Evolutionary conservation across 2,329 filamentous ascomycete genomes (phyloP).

Genomic region (Aureobasidium sp.): DNA sequence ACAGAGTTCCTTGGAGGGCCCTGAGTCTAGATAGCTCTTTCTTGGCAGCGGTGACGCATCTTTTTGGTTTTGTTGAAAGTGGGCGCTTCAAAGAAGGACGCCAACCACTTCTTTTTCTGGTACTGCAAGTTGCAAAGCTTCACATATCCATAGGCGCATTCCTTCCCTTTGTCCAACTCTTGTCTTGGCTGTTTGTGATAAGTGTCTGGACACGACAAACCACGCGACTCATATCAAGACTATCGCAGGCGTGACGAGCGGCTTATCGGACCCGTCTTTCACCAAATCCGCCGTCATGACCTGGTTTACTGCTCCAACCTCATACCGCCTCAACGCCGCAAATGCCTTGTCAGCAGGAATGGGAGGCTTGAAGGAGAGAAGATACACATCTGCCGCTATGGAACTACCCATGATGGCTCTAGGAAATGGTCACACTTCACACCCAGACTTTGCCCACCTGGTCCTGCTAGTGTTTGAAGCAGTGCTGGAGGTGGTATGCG

Average conservation of each 20-base stretch:
- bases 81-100: neutral
- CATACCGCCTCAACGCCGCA: constrained; percentile 9
- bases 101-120: neutral
- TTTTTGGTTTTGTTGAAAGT: neutral
- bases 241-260: neutral
- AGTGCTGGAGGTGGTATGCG: constrained; percentile 89
- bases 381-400: constrained; percentile 3
- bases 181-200: neutral
- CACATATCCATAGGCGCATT: neutral
- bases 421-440: constrained; percentile 32
- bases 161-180: neutral
- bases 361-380: neutral
- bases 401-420: constrained; percentile 13
- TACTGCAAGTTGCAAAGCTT: neutral
- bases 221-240: neutral
- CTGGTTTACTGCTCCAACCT: constrained; percentile 12
- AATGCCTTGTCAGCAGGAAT: constrained; percentile 2
- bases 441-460: constrained; percentile 62
- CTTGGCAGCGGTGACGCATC: neutral
- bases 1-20: neutral
- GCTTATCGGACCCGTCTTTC: neutral
- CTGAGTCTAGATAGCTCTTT: neutral
- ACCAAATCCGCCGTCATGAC: neutral
- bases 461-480: constrained; percentile 86
- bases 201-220: neutral